Evolutionary conservation across 768 basidiomycete genomes (phyloP).

Genomic region (Hypholoma sublateritium): DNA sequence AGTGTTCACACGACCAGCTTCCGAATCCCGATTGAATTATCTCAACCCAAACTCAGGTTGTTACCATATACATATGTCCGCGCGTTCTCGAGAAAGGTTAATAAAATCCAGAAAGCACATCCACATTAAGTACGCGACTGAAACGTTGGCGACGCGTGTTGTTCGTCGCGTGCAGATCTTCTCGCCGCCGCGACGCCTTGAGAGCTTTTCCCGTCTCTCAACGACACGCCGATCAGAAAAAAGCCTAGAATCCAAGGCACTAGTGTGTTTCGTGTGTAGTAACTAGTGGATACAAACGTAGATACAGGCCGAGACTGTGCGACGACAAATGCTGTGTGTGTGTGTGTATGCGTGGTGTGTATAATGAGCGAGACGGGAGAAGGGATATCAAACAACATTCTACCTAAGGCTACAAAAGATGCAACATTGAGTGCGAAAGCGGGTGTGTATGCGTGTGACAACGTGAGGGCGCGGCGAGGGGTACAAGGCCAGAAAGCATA

Average conservation of each 20-base stretch:
- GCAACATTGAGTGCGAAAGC: not conserved
- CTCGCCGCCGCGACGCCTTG: too few species aligned
- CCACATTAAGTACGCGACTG: too few species aligned
- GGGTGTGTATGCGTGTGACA: not conserved
- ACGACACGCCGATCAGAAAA: too few species aligned
- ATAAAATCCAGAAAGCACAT: too few species aligned
- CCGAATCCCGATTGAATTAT: too few species aligned
- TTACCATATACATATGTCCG: too few species aligned
- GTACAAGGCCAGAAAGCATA: not conserved
- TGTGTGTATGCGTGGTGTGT: conserved; percentile 2
- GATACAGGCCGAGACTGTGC: not conserved
- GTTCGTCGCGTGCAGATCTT: too few species aligned
- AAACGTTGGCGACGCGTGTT: too few species aligned
- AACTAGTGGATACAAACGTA: conserved; percentile 20
- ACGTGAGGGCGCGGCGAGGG: not conserved
- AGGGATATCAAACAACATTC: conserved; percentile 1
- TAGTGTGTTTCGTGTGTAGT: conserved; percentile 21
- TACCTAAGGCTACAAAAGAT: not conserved
- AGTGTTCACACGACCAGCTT: too few species aligned
- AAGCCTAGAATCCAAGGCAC: conserved; percentile 7
- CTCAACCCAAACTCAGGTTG: too few species aligned
- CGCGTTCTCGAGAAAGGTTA: too few species aligned
- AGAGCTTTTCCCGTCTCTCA: not conserved
- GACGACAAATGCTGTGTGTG: not conserved
- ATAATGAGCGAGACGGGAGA: conserved; percentile 1